Evolutionary conservation across 2,329 filamentous ascomycete species (phyloP), one percentile per base, ranked within the genome.

Genomic region (Harringtonia lauricola): DNA sequence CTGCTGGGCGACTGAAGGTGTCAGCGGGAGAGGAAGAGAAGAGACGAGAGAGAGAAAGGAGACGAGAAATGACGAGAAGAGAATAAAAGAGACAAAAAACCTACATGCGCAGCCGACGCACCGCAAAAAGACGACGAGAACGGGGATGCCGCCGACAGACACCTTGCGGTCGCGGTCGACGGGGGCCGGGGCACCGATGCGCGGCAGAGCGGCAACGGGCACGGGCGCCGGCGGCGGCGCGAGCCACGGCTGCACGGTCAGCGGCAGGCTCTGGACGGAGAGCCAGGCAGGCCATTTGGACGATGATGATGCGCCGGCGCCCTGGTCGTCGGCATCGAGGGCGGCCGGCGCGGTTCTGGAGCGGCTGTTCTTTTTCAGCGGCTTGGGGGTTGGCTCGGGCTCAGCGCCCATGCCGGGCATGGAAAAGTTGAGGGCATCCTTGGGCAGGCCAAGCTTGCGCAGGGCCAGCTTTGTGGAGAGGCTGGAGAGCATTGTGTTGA

Each of bases 381-480:
- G 8, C 37, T 37, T 8, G 19, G 14, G 9, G 35, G n/a, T 30
- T 42, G 35, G 14, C 29, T 26, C 2, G 36, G 31, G 6, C 7
- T 8, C 36, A 43, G 51, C 45, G 24, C 35, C 13, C 7, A 30
- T 9, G 26, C 49, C 45, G 41, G 56, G 49, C 26, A 65, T 59
- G 42, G 57, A 54, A 47, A 68, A 61, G 56, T 70, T 62, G 44
- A 78, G 59, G 38, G 66, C 58, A 51, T 76, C 62, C 57, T 64
- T 69, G 33, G 70, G 65, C 43, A 79, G 57, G 54, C 75, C 74
- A 41, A 67, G 67, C 55, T 74, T 76, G 50, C 66, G 73, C 51
- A 79, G 64, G 48, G 74, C 75, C 50, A 78, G 60, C 58, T 79
- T 79, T 37, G 74, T 73, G 15, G 69, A 67, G 45, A 79, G 59